Conservation (phyloP, 2,329 filamentous ascomycete genomes). For the Penicillium expansum region DNA sequence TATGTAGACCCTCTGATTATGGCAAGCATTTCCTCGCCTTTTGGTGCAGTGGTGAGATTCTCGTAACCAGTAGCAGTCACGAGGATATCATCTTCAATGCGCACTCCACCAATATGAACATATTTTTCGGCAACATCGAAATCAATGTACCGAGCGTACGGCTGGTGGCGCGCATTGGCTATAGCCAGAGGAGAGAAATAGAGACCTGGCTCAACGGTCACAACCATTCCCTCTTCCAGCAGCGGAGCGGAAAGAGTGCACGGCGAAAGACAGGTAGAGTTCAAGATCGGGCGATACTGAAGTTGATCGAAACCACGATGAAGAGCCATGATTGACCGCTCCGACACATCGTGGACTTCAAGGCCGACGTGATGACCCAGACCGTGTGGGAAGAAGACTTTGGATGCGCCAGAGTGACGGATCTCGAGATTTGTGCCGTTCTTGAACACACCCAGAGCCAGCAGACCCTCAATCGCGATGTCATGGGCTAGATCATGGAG, state of each 20-base stretch:
- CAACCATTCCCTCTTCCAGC: conserved; percentile 55
- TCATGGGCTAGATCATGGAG: conserved; percentile 77
- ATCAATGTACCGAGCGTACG: conserved; percentile 38
- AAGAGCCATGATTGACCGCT: conserved; percentile 33
- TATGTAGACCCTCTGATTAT: conserved; percentile 33
- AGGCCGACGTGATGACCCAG: conserved; percentile 59
- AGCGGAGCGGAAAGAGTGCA: conserved; percentile 35
- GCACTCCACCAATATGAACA: conserved; percentile 44
- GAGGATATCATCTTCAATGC: conserved; percentile 60
- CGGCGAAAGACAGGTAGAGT: conserved; percentile 23
- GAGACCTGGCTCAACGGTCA: conserved; percentile 56
- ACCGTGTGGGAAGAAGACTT: conserved; percentile 44
- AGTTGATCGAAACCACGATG: neutral
- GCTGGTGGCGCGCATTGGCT: conserved; percentile 32
- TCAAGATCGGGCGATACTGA: neutral
- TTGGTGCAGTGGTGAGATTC: conserved; percentile 70
- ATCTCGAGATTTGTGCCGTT: conserved; percentile 56
- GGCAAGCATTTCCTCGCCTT: conserved; percentile 56
- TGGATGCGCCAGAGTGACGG: conserved; percentile 36
- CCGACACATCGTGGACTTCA: conserved; percentile 47
- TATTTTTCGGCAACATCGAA: conserved; percentile 41
- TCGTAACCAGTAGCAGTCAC: conserved; percentile 67
- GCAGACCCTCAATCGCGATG: conserved; percentile 76
- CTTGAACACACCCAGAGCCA: conserved; percentile 71
- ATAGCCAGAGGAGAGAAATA: conserved; percentile 43